Conservation (phyloP, 2,329 filamentous ascomycete genomes). For the Pezicula radicicola region DNA sequence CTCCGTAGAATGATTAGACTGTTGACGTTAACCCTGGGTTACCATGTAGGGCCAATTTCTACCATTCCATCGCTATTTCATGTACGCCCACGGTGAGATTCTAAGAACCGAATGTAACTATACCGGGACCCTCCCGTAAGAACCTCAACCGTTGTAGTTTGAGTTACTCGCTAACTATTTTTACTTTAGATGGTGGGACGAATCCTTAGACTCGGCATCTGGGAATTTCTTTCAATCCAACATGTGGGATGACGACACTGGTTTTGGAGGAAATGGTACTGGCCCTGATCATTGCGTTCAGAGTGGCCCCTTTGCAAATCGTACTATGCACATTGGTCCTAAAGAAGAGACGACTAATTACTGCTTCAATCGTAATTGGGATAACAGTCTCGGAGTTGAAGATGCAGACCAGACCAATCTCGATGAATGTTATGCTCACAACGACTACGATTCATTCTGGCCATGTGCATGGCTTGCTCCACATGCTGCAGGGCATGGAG, state of each 20-base stretch:
- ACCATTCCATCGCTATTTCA: conserved; percentile 38
- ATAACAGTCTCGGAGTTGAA: conserved; percentile 3
- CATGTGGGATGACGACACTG: conserved; percentile 7
- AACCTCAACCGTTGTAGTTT: too few species aligned
- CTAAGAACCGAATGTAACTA: conserved; percentile 37
- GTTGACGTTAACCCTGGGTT: background rate
- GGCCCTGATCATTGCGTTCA: background rate
- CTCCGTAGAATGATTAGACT: background rate
- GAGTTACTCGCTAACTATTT: too few species aligned
- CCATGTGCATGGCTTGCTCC: conserved; percentile 4
- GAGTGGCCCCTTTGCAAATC: conserved; percentile 9
- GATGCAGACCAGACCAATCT: conserved; percentile 1
- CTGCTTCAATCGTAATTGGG: conserved; percentile 5
- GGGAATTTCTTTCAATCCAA: conserved; percentile 10
- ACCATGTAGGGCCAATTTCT: conserved; percentile 31
- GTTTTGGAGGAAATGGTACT: conserved; percentile 9
- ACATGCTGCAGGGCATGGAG: conserved; percentile 6
- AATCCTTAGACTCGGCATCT: conserved; percentile 8
- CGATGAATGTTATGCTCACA: conserved; percentile 4
- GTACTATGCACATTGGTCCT: conserved; percentile 8
- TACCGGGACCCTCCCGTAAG: conserved; percentile 6
- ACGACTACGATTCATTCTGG: conserved; percentile 3
- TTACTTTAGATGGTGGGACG: conserved; percentile 7
- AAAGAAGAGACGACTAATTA: conserved; percentile 3
- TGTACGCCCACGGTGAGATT: conserved; percentile 32